Percentiles rank a stretch among this genome's conserved stretches.
Evolutionary conservation across 148 eudicot species (phyloP).

Genomic region (Chenopodium album): DNA sequence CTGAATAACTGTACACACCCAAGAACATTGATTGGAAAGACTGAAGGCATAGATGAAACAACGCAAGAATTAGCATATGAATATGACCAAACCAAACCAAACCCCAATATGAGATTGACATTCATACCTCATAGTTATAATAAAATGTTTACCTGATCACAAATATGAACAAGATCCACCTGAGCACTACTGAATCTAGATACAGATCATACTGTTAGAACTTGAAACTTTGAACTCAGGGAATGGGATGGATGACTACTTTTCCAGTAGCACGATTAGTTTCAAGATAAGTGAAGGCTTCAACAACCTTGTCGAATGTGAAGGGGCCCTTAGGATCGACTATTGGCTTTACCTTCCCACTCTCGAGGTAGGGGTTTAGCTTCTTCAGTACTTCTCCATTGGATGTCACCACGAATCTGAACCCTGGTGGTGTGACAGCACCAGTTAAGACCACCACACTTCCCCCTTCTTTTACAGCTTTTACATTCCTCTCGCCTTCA

Average conservation of each 20-base stretch:
- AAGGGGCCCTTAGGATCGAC: slow-evolving; percentile 85
- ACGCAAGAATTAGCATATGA: background rate
- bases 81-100: background rate
- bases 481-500: slow-evolving; percentile 69
- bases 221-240: slow-evolving; percentile 26
- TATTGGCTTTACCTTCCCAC: slow-evolving; percentile 73
- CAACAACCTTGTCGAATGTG: slow-evolving; percentile 65
- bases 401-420: slow-evolving; percentile 84
- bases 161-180: background rate
- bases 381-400: slow-evolving; percentile 66
- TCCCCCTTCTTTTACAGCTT: slow-evolving; percentile 88
- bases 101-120: background rate
- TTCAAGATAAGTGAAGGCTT: slow-evolving; percentile 83
- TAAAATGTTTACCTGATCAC: background rate
- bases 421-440: slow-evolving; percentile 80
- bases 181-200: background rate
- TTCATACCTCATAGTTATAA: background rate
- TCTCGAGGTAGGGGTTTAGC: slow-evolving; percentile 74
- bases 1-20: no score
- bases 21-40: background rate
- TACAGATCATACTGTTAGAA: background rate
- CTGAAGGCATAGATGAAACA: background rate
- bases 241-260: slow-evolving; percentile 81
- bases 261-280: slow-evolving; percentile 86
- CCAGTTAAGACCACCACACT: slow-evolving; percentile 80